Evolutionary conservation across 176 grass and related monocot species (phyloP), one percentile per base, ranked within the genome.

Genomic region (Aegilops speltoides): DNA sequence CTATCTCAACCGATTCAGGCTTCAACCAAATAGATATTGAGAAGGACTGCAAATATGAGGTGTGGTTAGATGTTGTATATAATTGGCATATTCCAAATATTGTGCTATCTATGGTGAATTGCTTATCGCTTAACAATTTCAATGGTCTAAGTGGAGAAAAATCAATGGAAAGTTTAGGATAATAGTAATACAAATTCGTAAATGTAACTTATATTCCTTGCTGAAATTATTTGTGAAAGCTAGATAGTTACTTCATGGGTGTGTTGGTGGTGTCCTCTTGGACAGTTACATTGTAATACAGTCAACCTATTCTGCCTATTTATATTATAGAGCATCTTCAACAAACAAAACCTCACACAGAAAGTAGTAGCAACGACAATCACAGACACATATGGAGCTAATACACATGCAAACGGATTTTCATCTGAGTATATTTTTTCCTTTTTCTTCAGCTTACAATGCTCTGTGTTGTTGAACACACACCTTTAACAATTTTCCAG

Each of bases 1-100:
- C 73, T 69, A 45, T 41, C 14, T 52, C 40, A 25, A 77, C 48
- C 32, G 66, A 85, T 81, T 50, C 60, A 60, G 77, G 73, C 68
- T 56, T 83, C 79, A 82, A 66, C 33, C 73, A 81, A 80, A 45
- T 45, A 31, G 68, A 63, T 46, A 20, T 33, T 41, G 71, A 83
- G 45, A 82, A 81, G 25, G 88, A 82, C 68, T 81, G 64, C 88
- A 79, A 75, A 41, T 87, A 74, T 84, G 90, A 95, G 93, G 93
- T 95, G 32, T 77, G 68, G 9, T n/a, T 50, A 46, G 69, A 31
- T 80, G 72, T 65, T 83, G 6, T 60, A 45, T 34, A 22, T 10
- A 15, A 31, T 75, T n/a, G 10, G 22, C 26, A 69, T 45, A 11
- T 68, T 78, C 60, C 60, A 68, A 68, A 22, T 12, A 66, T 79